A percentile compares a stretch with the other conserved stretches of the same genome.
These are phyloP conservation scores for Kodamaea sp. DNA, from an alignment of 1,139 yeast species.

Conservation along the genomic window DNA sequence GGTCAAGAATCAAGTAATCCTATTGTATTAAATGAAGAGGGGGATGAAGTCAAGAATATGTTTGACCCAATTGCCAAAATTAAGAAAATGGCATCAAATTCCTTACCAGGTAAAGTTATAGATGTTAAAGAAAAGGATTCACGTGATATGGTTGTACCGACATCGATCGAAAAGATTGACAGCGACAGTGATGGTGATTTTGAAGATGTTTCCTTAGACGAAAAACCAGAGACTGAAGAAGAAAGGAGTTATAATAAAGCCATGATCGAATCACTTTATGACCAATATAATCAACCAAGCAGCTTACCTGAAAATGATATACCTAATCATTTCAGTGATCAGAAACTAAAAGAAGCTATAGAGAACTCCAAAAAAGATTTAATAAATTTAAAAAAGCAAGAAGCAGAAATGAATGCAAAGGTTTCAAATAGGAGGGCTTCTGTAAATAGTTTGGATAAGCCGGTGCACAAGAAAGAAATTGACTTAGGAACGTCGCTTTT, in stretches of 20 bases:
- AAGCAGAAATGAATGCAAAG: constrained; percentile 11
- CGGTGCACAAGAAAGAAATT: neutral
- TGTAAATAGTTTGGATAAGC: neutral
- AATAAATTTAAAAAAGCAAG: constrained; percentile 17
- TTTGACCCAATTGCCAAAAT: neutral
- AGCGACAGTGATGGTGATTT: constrained; percentile 18
- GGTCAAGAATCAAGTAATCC: constrained; percentile 43
- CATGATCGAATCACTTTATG: constrained; percentile 37
- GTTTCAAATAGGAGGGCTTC: neutral
- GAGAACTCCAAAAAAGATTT: constrained; percentile 43
- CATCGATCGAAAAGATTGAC: neutral
- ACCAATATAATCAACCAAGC: constrained; percentile 19
- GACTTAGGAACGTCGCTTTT: constrained; percentile 8
- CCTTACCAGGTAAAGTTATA: neutral
- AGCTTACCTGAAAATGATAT: constrained; percentile 1
- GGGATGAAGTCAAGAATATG: constrained; percentile 10
- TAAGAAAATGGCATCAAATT: neutral
- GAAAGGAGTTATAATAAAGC: constrained; percentile 32
- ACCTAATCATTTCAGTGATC: constrained; percentile 21
- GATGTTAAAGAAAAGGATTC: neutral
- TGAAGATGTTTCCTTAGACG: constrained; percentile 20
- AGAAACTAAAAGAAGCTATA: constrained; percentile 44
- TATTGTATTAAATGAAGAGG: constrained; percentile 40
- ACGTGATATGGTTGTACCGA: no score
- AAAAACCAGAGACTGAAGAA: constrained; percentile 21